Evolutionary conservation across 2,329 filamentous ascomycete genomes (phyloP), one percentile per base, ranked within the genome.

Genomic region (Cryphonectria radicalis): DNA sequence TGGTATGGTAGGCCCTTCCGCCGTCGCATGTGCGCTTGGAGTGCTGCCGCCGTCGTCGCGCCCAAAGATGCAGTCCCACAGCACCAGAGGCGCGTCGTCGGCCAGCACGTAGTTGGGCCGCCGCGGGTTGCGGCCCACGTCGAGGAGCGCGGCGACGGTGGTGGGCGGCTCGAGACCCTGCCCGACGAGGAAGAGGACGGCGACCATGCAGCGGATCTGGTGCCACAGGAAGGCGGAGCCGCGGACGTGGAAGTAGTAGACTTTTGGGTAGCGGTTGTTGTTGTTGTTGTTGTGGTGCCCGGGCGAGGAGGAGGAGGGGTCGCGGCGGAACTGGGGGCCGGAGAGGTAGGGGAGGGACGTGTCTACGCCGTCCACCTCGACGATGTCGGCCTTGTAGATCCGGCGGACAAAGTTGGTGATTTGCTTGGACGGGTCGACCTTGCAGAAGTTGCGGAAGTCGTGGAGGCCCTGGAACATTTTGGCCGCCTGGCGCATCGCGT

Each of bases 391-490:
- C 81, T 92, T 90, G 79, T 92, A 95, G 76, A 99, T 94, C 60
- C 89, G 87, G 59, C 96, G 87, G 76, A 89, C 84, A 77, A 95
- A 98, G 79, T 93, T 96, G 46, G 89, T 90, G 76, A 97, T 93
- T 81, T 97, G 93, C 84, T 98, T 98, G 76, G 87, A 90, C 0
- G 92, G 87, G 81, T 99, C 96, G 72, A 98, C 86, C 81, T 97
- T 97, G 87, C 96, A 98, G 79, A 98, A 93, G 81, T 99, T 99
- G 72, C 96, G 90, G 83, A 98, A 99, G 83, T 99, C 96, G 81
- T 98, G 93, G 67, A 90, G 81, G 7, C 96, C 96, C 76, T 94
- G 89, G 75, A 93, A 95, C 66, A 90, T 85, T 78, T 89, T 91
- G 35, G 95, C 96, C 0, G 93, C 96, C 76, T 90, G 82, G 25